Evolutionary conservation across 2,329 filamentous ascomycete species (phyloP), one percentile per base, ranked within the genome.

Genomic region (Conoideocrella luteorostrata): DNA sequence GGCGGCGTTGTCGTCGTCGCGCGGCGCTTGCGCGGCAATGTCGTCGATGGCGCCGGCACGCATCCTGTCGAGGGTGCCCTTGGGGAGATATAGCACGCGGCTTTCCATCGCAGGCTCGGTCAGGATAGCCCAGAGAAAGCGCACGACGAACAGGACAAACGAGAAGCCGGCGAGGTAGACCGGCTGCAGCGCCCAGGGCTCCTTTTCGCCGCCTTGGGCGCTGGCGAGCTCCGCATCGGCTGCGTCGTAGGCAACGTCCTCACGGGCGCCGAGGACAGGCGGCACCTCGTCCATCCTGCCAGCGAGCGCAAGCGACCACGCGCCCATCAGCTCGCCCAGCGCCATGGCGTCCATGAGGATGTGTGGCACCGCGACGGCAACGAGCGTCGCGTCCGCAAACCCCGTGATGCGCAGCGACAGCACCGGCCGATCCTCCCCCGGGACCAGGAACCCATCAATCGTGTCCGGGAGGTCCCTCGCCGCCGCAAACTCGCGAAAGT

Each of bases 351-450:
- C 74, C 46, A 68, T 64, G 3, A 73, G 50, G 0, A 65, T 66
- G 53, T 78, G 75, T 5, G 70, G 65, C 60, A 65, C 74, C 3
- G 59, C 58, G 1, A 77, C 48, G 2, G 63, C 60, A 5, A 78
- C 59, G 0, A 77, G 53, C 0, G 74, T 78, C 1, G 70, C 66
- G 46, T 78, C 66, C 7, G 51, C 54, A 51, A 78, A 77, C 0
- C 65, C 64, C 5, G 67, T 64, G 30, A 77, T 58, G 47, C 73
- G 70, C 6, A 78, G 56, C 6, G 63, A 62, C 4, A 78, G 55
- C 51, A 70, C 67, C 1, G 73, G 72, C 15, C 50, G 54, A 50
- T 75, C 71, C 5, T 55, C 47, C n/a, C n/a, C n/a, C n/a, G n/a
- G n/a, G 23, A 55, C 51, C 3, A 71, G 43, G 47, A 66, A 72